These are phyloP conservation scores for Austropuccinia psidii DNA, from an alignment of 1,284 basidiomycete genomes.

Conservation along the genomic window DNA sequence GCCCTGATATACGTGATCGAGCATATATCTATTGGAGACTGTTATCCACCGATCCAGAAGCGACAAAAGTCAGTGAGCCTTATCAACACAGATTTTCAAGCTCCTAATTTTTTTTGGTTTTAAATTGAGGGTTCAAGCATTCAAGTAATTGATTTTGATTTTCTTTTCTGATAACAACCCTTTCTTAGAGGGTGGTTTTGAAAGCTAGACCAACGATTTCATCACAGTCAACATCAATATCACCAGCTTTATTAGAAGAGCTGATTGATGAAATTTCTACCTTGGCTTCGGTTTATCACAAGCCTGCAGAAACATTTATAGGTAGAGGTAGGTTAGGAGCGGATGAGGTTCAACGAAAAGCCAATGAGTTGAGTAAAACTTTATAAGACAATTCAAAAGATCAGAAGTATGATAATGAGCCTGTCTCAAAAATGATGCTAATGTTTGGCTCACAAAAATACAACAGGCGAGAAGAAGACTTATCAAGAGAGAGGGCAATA, in stretches of 20 bases:
- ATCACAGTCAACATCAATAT: constrained; percentile 79
- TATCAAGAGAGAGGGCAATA: constrained; percentile 66
- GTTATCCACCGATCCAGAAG: constrained; percentile 82
- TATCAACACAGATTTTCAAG: background rate
- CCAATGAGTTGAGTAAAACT: constrained; percentile 52
- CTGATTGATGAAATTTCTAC: constrained; percentile 66
- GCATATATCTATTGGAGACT: constrained; percentile 99
- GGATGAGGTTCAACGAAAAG: constrained; percentile 67
- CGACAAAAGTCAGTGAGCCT: constrained; percentile 57
- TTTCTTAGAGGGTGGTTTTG: constrained; percentile 70
- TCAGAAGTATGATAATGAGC: too few species aligned
- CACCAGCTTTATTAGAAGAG: constrained; percentile 85
- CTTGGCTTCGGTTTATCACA: constrained; percentile 28
- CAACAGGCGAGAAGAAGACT: constrained; percentile 55
- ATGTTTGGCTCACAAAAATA: too few species aligned
- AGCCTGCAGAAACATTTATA: constrained; percentile 59
- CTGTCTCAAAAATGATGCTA: too few species aligned
- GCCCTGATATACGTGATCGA: constrained; percentile 89
- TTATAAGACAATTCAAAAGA: constrained; percentile 45
- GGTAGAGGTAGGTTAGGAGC: constrained; percentile 75
- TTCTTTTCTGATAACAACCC: background rate
- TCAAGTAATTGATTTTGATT: background rate
- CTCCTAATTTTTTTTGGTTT: background rate
- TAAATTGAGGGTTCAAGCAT: background rate
- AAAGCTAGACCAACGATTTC: constrained; percentile 86